phyloP scores from a whole-genome alignment of 768 basidiomycete genomes.

The Floccularia luteovirens region DNA sequence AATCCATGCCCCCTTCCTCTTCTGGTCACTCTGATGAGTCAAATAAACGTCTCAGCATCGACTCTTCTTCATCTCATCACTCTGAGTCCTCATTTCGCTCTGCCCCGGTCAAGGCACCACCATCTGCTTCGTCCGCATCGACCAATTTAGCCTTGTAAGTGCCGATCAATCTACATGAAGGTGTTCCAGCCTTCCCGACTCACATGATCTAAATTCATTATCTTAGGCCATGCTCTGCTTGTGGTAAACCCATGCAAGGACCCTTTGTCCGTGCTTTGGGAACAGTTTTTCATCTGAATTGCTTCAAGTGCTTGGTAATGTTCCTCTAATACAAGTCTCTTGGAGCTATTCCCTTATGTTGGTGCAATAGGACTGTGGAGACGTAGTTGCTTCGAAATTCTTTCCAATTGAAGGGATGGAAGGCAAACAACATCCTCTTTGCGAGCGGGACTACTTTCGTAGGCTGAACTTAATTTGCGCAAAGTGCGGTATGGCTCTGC shows the following conservation, averaged over 20 bases:
- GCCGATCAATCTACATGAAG: conserved; percentile 3
- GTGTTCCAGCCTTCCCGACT: conserved; percentile 3
- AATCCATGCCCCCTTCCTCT: conserved; percentile 41
- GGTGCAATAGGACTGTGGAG: conserved; percentile 77
- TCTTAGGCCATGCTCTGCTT: conserved; percentile 65
- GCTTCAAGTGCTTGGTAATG: conserved; percentile 95
- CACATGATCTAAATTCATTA: conserved; percentile 16
- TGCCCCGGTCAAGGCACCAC: conserved; percentile 32
- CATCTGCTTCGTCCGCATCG: conserved; percentile 52
- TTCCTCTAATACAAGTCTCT: conserved; percentile 4
- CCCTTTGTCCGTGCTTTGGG: conserved; percentile 94
- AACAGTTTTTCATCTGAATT: conserved; percentile 92
- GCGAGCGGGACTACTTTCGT: conserved; percentile 97
- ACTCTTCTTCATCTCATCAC: conserved; percentile 46
- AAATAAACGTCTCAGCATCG: conserved; percentile 33
- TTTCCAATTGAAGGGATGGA: conserved; percentile 95
- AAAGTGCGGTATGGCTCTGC: conserved; percentile 88
- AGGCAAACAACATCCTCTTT: conserved; percentile 87
- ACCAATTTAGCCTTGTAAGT: conserved; percentile 55
- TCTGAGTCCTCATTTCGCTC: conserved; percentile 42
- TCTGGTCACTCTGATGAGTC: conserved; percentile 46
- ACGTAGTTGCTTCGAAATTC: conserved; percentile 96
- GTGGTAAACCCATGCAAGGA: conserved; percentile 81
- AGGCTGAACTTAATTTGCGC: conserved; percentile 94
- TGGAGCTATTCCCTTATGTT: conserved; percentile 5